A percentile compares a stretch with the other conserved stretches of the same genome.
Evolutionary conservation across 139 green algal genomes (phyloP).

Genomic region (Tetradesmus lagerheimii): DNA sequence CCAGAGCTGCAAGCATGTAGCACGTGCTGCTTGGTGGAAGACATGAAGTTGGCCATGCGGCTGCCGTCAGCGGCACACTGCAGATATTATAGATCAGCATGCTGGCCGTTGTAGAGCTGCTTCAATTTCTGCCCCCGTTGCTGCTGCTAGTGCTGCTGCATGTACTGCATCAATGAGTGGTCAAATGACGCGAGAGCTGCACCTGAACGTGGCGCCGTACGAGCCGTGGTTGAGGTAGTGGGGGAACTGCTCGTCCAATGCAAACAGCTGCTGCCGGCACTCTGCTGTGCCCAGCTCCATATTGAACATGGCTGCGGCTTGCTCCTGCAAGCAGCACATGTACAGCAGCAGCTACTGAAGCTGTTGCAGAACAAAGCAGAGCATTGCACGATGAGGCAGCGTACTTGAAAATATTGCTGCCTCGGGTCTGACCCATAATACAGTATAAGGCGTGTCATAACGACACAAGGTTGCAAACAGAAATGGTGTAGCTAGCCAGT

Average conservation of each 20-base stretch:
- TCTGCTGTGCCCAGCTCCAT: slow-evolving; percentile 8
- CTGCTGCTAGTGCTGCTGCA: not conserved
- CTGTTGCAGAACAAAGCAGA: not conserved
- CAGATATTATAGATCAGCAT: too few species aligned
- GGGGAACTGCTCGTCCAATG: slow-evolving; percentile 49
- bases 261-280: slow-evolving; percentile 58
- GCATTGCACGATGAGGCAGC: too few species aligned
- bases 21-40: too few species aligned
- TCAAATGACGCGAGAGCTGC: too few species aligned
- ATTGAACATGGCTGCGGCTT: not conserved
- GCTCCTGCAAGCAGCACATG: not conserved
- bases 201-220: slow-evolving; percentile 72
- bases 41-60: too few species aligned
- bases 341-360: not conserved
- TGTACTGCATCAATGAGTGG: not conserved
- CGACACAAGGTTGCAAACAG: too few species aligned
- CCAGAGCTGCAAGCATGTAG: too few species aligned
- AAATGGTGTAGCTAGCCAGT: too few species aligned
- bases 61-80: not conserved
- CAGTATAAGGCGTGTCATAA: too few species aligned
- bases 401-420: too few species aligned
- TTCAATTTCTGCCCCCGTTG: not conserved
- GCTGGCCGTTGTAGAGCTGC: too few species aligned
- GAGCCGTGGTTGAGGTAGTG: slow-evolving; percentile 77
- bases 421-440: too few species aligned